Conservation (phyloP, 306 rosid genomes). For the Astragalus membranaceus region DNA sequence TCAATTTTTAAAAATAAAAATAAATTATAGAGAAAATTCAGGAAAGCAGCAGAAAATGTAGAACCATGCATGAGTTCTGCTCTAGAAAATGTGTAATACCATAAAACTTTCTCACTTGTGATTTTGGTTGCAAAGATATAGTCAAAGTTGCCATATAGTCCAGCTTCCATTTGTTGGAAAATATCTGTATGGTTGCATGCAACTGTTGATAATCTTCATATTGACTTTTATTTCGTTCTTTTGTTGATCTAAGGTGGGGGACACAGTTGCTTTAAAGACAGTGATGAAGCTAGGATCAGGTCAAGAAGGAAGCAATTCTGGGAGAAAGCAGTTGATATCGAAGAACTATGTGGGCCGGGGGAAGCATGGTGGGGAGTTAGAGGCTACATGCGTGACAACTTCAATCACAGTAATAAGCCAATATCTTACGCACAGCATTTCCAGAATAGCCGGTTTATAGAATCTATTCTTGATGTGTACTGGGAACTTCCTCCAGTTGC, state of each 20-base stretch:
- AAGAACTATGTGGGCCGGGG: constrained; percentile 88
- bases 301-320: constrained; percentile 70
- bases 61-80: not conserved
- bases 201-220: not conserved
- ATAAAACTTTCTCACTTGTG: constrained; percentile 8
- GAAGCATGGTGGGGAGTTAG: constrained; percentile 99
- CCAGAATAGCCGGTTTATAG: constrained; percentile 75
- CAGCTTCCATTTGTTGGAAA: constrained; percentile 6
- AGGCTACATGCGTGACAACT: constrained; percentile 86
- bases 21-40: no score
- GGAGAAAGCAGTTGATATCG: constrained; percentile 81
- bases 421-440: constrained; percentile 67
- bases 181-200: constrained; percentile 1
- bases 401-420: constrained; percentile 69
- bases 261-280: constrained; percentile 91
- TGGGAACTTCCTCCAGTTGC: constrained; percentile 99
- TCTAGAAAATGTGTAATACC: not conserved
- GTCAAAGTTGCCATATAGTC: not conserved
- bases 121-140: not conserved
- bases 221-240: constrained; percentile 6
- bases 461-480: constrained; percentile 87
- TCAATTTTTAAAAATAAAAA: no score
- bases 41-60: not conserved
- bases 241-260: constrained; percentile 76
- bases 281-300: constrained; percentile 95